Conservation (phyloP, 2,329 filamentous ascomycete species). For the Exophiala bonariae region DNA sequence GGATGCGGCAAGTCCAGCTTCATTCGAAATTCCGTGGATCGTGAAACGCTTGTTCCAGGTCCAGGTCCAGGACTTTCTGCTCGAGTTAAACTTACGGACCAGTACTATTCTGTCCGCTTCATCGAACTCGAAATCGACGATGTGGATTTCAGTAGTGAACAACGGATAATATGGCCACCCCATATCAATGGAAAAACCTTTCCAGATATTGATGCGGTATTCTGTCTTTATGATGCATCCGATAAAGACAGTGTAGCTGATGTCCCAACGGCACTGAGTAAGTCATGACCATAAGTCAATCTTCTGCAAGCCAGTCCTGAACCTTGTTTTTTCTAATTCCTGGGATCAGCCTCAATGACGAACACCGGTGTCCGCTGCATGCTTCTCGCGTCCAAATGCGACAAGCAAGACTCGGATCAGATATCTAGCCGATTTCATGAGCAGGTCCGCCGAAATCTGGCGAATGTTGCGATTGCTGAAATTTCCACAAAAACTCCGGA, state of each 20-base stretch:
- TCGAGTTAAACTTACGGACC: conserved; percentile 58
- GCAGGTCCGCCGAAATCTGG: conserved; percentile 59
- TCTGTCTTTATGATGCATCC: conserved; percentile 86
- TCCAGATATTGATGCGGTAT: conserved; percentile 76
- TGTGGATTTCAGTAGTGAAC: conserved; percentile 50
- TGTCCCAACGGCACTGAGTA: conserved; percentile 76
- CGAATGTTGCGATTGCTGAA: conserved; percentile 71
- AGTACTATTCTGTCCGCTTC: conserved; percentile 57
- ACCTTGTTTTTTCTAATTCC: background rate
- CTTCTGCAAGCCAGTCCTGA: background rate
- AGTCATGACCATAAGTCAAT: conserved; percentile 35
- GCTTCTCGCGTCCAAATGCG: conserved; percentile 87
- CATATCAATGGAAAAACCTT: conserved; percentile 64
- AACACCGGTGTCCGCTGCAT: conserved; percentile 60
- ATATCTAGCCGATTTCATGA: conserved; percentile 70
- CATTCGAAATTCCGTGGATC: conserved; percentile 56
- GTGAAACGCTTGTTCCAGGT: conserved; percentile 39
- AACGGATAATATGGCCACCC: conserved; percentile 52
- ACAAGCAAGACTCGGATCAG: conserved; percentile 69
- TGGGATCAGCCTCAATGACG: conserved; percentile 20
- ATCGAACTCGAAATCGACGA: conserved; percentile 57
- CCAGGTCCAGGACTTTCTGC: conserved; percentile 32
- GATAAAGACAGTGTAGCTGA: conserved; percentile 72
- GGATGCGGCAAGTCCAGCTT: conserved; percentile 61
- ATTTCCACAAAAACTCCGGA: conserved; percentile 70